These are phyloP conservation scores for Aspergillus indologenus DNA, from an alignment of 495 filamentous ascomycete species.

Conservation along the genomic window DNA sequence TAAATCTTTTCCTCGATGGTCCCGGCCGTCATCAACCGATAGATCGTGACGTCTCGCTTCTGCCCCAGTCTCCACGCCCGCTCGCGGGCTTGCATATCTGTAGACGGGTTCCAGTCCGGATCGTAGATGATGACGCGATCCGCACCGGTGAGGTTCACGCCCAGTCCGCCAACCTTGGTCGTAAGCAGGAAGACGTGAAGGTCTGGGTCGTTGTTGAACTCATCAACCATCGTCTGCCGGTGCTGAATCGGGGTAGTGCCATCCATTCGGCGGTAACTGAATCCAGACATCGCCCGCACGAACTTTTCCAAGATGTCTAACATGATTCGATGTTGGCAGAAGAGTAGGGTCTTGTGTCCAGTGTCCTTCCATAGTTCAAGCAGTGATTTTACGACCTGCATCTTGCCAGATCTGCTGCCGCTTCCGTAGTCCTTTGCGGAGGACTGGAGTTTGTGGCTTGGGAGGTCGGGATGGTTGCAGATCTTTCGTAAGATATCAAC, in stretches of 20 bases:
- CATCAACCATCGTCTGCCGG: conserved; percentile 80
- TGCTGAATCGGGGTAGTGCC: conserved; percentile 80
- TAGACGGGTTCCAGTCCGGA: conserved; percentile 97
- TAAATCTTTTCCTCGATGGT: conserved; percentile 99
- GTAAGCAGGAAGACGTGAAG: conserved; percentile 89
- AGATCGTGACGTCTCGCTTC: conserved; percentile 89
- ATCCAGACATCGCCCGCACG: conserved; percentile 58
- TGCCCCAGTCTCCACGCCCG: conserved; percentile 94
- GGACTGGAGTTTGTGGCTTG: conserved; percentile 59
- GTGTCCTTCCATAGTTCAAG: conserved; percentile 80
- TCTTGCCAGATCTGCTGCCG: conserved; percentile 78
- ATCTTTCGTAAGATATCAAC: conserved; percentile 93
- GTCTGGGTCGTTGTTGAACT: conserved; percentile 78
- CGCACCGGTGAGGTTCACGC: conserved; percentile 90
- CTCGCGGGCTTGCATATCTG: conserved; percentile 91
- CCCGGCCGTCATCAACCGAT: conserved; percentile 91
- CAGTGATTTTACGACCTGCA: conserved; percentile 84
- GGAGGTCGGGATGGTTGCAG: conserved; percentile 92
- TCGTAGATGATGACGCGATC: conserved; percentile 97
- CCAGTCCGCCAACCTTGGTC: conserved; percentile 90
- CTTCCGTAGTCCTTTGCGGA: conserved; percentile 68
- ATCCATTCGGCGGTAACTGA: conserved; percentile 88
- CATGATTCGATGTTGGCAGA: conserved; percentile 89
- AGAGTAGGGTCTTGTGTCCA: conserved; percentile 88
- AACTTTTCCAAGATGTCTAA: conserved; percentile 87